Evolutionary conservation across 257 asterid genomes (phyloP).

Genomic region (Jacaranda copaia): DNA sequence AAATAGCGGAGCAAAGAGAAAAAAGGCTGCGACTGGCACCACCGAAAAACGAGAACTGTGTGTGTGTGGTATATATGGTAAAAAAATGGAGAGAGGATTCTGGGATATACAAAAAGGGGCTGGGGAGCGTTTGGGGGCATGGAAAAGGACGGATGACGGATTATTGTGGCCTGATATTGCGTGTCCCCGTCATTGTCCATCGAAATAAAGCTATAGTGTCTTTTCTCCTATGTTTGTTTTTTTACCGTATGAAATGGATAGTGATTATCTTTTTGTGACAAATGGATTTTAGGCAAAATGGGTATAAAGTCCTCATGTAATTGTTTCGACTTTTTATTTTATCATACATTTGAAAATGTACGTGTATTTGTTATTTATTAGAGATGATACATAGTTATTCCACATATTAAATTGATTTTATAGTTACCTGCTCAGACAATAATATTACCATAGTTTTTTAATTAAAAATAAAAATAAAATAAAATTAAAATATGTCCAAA

Average conservation of each 20-base stretch:
- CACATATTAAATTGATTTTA: too few relatives aligned
- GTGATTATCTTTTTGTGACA: conserved; percentile 6
- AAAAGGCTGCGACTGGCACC: conserved; percentile 30
- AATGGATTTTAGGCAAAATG: neutral
- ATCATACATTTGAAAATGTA: too few relatives aligned
- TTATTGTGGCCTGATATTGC: conserved; percentile 28
- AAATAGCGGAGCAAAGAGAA: conserved; percentile 16
- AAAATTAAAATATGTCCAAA: too few relatives aligned
- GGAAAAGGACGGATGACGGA: conserved; percentile 30
- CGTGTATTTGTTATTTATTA: too few relatives aligned
- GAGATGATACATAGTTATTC: too few relatives aligned
- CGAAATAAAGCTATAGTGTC: conserved; percentile 15
- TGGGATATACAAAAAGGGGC: conserved; percentile 43
- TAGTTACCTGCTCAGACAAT: too few relatives aligned
- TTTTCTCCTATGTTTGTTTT: conserved; percentile 12
- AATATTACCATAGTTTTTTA: too few relatives aligned
- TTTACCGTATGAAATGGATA: neutral
- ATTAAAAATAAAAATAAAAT: too few relatives aligned
- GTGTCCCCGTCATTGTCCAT: conserved; percentile 42
- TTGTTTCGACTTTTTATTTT: too few relatives aligned
- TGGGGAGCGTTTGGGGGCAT: conserved; percentile 10
- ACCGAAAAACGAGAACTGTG: conserved; percentile 2
- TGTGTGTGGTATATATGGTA: neutral
- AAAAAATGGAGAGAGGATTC: conserved; percentile 33
- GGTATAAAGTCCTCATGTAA: too few relatives aligned